Evolutionary conservation across 768 basidiomycete species (phyloP).

Genomic region (Suillus decipiens): DNA sequence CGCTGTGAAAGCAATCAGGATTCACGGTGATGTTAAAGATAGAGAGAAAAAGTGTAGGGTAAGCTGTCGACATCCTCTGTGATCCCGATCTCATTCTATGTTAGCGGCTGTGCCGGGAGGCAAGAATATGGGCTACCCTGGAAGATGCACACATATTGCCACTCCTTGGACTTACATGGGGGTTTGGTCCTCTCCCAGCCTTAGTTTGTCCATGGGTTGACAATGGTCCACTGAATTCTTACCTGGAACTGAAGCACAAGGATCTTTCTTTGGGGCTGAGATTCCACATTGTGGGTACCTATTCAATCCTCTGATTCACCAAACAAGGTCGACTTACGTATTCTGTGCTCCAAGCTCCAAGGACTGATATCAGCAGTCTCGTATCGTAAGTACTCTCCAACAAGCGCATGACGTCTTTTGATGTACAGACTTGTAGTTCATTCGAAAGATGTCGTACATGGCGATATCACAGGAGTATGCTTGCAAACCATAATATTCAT

Average conservation of each 20-base stretch:
- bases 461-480: conserved; percentile 14
- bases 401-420: not conserved
- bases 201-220: conserved; percentile 47
- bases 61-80: not conserved
- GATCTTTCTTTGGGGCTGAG: conserved; percentile 37
- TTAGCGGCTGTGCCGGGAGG: conserved; percentile 34
- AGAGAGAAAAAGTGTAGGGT: conserved; percentile 6
- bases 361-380: conserved; percentile 41
- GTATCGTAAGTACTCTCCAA: conserved; percentile 33
- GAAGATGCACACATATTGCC: conserved; percentile 41
- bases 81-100: not conserved
- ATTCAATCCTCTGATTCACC: not conserved
- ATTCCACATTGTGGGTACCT: conserved; percentile 34
- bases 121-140: conserved; percentile 40
- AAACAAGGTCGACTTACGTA: not conserved
- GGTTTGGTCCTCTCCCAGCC: conserved; percentile 38
- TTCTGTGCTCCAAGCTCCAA: conserved; percentile 30
- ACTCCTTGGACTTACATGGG: conserved; percentile 37
- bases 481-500: not conserved
- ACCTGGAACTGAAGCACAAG: conserved; percentile 39
- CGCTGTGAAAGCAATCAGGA: conserved; percentile 11
- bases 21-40: not conserved
- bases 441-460: conserved; percentile 7
- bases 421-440: conserved; percentile 8
- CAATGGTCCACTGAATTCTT: conserved; percentile 39